phyloP scores from a whole-genome alignment of 345 rosid species.

The Viola odorata region DNA sequence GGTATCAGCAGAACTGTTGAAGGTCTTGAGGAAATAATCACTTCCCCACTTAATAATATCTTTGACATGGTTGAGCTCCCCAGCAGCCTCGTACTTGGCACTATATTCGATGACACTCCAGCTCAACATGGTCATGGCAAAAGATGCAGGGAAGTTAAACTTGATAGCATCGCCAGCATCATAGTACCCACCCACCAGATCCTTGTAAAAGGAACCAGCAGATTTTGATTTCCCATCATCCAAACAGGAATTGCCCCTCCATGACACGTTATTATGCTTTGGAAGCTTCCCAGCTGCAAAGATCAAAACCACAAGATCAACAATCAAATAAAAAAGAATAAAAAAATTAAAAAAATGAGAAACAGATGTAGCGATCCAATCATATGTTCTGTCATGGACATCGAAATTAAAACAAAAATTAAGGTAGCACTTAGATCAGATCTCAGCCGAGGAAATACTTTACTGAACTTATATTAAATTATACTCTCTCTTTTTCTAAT shows the following conservation, averaged over 20 bases:
- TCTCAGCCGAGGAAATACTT: too few relatives aligned
- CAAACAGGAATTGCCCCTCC: conserved; percentile 86
- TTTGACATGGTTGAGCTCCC: conserved; percentile 84
- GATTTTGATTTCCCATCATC: conserved; percentile 68
- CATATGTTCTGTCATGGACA: too few relatives aligned
- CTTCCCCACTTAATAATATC: conserved; percentile 94
- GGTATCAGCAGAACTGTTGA: conserved; percentile 68
- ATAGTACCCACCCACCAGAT: conserved; percentile 80
- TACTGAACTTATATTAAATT: too few relatives aligned
- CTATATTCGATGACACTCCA: conserved; percentile 99
- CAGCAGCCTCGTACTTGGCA: conserved; percentile 81
- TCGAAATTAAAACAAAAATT: too few relatives aligned
- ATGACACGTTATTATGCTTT: conserved; percentile 82
- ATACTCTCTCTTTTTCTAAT: too few relatives aligned
- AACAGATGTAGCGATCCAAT: too few relatives aligned
- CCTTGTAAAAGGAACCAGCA: conserved; percentile 37
- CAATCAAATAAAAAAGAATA: neutral
- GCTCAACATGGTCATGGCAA: conserved; percentile 95
- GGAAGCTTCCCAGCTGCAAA: conserved; percentile 83
- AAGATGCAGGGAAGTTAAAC: conserved; percentile 80
- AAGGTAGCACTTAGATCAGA: too few relatives aligned
- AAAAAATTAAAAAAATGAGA: too few relatives aligned
- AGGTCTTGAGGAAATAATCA: conserved; percentile 90
- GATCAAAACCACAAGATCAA: neutral
- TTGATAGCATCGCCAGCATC: conserved; percentile 98